A percentile compares a stretch with the other conserved stretches of the same genome.
Evolutionary conservation across 2,329 filamentous ascomycete species (phyloP).

Genomic region (Mollisia scopiformis): DNA sequence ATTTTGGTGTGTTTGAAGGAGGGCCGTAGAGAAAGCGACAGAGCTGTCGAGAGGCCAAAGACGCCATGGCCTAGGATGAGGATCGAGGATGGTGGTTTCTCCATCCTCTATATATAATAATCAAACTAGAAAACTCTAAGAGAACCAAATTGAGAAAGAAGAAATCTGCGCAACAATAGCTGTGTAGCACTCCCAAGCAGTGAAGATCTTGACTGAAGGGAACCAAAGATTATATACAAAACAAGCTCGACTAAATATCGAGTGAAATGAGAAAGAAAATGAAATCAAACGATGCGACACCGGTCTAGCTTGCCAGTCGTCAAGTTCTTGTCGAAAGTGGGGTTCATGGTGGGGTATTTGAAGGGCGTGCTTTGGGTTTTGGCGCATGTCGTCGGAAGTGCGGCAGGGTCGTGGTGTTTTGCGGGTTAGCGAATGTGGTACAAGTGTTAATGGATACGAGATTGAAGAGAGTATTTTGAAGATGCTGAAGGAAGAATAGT

Average conservation of each 20-base stretch:
- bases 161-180: too few relatives aligned
- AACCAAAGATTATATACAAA: conserved; percentile 1
- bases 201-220: too few relatives aligned
- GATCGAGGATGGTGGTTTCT: conserved; percentile 49
- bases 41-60: conserved; percentile 67
- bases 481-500: not conserved
- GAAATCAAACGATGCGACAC: not conserved
- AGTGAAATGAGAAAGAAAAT: not conserved
- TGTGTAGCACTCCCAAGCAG: too few relatives aligned
- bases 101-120: conserved; percentile 2
- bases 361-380: not conserved
- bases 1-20: conserved; percentile 54
- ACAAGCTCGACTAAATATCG: not conserved
- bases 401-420: too few relatives aligned
- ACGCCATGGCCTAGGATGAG: conserved; percentile 68
- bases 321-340: not conserved
- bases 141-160: not conserved
- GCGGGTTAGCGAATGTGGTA: too few relatives aligned
- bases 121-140: too few relatives aligned
- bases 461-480: too few relatives aligned
- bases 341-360: not conserved
- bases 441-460: not conserved
- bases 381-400: not conserved
- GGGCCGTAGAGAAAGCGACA: conserved; percentile 64
- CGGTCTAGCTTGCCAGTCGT: not conserved